Evolutionary conservation across 805 yeast species (phyloP), one percentile per base, ranked within the genome.

Genomic region (Candida railenensis): DNA sequence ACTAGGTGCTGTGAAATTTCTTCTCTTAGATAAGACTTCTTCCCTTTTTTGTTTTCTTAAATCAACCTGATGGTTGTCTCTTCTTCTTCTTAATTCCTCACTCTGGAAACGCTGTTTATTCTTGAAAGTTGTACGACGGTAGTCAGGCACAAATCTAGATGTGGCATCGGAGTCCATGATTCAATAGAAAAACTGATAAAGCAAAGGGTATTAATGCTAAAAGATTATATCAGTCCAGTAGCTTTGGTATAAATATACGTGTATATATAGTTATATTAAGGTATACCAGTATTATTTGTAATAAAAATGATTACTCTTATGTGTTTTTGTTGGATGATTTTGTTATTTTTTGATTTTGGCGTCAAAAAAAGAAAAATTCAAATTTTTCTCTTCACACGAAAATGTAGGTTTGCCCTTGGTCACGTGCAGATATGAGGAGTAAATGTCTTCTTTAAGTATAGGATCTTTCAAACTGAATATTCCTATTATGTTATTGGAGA

Each of bases 11-110:
- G 63, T 72, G 62, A 85, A 82, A 67, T 89, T 90, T 74, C 99
- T 85, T 76, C 98, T 86, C 73, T 94, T 94, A 34, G 96, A 84
- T 56, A 94, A 77, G 47, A 88, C 87, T 66, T 94, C 98, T 65
- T 94, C 99, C 64, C 99, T 83, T 69, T 91, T 91, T 51, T 91
- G 96, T 74, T 95, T 94, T 73, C 99, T 82, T 61, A 94, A 78
- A 66, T 91, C 98, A 49, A 94, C 95, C 70, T 92, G 97, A 60
- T 92, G 97, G 48, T 88, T 95, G 67, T 92, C 99, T 68, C 98
- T 86, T 66, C 99, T 87, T 69, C 98, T 90, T 69, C 99, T 88
- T 59, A 94, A 82, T 76, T 94, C 99, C 65, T 94, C 99, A 48
- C 89, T 89, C 60, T 87, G 87, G 65, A 94, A 94, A 63, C 96